Evolutionary conservation across 2,329 filamentous ascomycete species (phyloP), one percentile per base, ranked within the genome.

Genomic region (Sporothrix brasiliensis): DNA sequence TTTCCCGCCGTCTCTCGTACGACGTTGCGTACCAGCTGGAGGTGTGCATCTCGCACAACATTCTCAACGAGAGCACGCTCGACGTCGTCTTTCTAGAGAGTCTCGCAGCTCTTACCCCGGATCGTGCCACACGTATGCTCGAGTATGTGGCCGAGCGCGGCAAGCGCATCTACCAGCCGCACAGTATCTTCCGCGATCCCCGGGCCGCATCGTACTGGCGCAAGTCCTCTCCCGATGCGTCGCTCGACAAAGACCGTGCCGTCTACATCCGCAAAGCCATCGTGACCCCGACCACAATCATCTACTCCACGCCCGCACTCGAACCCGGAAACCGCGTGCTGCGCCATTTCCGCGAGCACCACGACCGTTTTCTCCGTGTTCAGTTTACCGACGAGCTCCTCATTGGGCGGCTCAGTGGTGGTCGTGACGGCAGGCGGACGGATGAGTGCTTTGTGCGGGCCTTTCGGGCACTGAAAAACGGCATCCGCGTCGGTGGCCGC

Each of bases 281-380:
- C 2, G 82, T 99, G 56, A 98, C 94, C 0, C 94, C 95, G 1
- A 94, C 92, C 0, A 93, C 90, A 2, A 86, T 98, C 14, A 89
- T 92, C 75, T 91, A 92, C 73, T 88, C 86, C 72, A 92, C 91
- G 0, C 93, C 95, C 0, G 86, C 87, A 0, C 86, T 96, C 1
- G 95, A 99, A 76, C 91, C 90, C 0, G 95, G 94, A 0, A 98
- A 99, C 76, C 87, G 95, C 1, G 89, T 99, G 1, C 84, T 97
- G 53, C 88, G 95, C 19, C 86, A 90, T 58, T 95, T 91, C 77
- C 83, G 87, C 67, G 83, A 89, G 70, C 74, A 84, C 16, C 84
- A 88, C 19, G 93, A 97, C 76, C 89, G 91, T 2, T 99, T 99
- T 75, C 82, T 99, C 11, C 88, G 94, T 3, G 89, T 98, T 3